A percentile compares a stretch with the other conserved stretches of the same genome.
Evolutionary conservation across 257 asterid genomes (phyloP).

Genomic region (Solanum gracilifrons): DNA sequence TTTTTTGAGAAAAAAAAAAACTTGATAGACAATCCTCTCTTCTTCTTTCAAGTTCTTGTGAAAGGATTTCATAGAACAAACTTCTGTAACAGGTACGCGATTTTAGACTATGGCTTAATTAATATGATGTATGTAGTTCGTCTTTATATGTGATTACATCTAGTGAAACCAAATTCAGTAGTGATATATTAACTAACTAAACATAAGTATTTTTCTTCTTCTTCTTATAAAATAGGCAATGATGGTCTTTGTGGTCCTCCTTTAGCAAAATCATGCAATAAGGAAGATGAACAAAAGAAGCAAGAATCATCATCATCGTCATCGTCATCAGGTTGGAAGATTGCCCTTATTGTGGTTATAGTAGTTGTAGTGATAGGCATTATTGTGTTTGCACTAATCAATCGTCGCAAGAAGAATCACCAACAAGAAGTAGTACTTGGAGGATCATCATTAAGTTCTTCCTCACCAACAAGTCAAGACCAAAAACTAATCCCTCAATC

Average conservation of each 20-base stretch:
- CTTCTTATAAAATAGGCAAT: conserved; percentile 36
- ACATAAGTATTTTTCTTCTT: not conserved
- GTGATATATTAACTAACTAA: no score
- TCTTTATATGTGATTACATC: no score
- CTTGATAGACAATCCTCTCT: no score
- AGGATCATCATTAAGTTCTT: not conserved
- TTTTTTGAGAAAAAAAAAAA: no score
- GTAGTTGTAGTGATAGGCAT: conserved; percentile 18
- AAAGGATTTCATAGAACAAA: no score
- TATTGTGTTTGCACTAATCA: conserved; percentile 35
- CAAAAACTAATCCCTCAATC: not conserved
- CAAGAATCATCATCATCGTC: conserved; percentile 15
- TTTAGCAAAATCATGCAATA: conserved; percentile 27
- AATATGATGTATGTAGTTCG: not conserved
- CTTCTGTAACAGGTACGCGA: not conserved
- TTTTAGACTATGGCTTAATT: not conserved
- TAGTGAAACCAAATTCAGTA: no score
- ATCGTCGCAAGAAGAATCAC: conserved; percentile 12
- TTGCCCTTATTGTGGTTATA: conserved; percentile 16
- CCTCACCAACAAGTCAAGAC: not conserved
- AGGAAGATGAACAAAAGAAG: conserved; percentile 7
- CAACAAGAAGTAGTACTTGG: not conserved
- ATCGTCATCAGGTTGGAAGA: not conserved
- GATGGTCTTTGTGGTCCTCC: conserved; percentile 61
- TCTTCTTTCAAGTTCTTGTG: no score